Evolutionary conservation across 768 basidiomycete genomes (phyloP).

Genomic region (Leucosporidium creatinivorum): DNA sequence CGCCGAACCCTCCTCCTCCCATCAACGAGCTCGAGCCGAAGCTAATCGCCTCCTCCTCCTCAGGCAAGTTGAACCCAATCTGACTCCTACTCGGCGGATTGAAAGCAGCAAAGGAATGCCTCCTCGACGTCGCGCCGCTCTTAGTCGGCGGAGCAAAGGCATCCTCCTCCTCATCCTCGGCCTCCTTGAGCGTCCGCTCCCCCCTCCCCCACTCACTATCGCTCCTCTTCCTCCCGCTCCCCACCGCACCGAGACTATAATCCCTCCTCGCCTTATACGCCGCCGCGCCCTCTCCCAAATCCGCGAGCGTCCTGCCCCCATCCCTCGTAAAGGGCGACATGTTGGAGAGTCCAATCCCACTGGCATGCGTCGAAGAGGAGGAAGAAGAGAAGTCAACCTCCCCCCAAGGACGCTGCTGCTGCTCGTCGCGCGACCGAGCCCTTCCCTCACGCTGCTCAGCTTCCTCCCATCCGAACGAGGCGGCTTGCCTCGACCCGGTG

Average conservation of each 20-base stretch:
- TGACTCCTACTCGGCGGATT: slow-evolving; percentile 23
- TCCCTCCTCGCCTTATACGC: slow-evolving; percentile 23
- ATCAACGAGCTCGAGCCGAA: not conserved
- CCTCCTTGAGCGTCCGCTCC: slow-evolving; percentile 16
- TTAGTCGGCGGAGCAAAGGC: slow-evolving; percentile 34
- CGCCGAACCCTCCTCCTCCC: slow-evolving; percentile 1
- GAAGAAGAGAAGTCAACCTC: not conserved
- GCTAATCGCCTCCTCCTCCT: slow-evolving; percentile 1
- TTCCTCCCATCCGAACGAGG: slow-evolving; percentile 1
- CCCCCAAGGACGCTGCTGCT: slow-evolving; percentile 4
- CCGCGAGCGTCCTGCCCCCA: slow-evolving; percentile 4
- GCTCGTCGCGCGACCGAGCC: slow-evolving; percentile 9
- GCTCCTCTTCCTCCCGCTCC: slow-evolving; percentile 27
- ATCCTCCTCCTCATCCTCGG: slow-evolving; percentile 28
- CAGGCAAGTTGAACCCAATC: slow-evolving; percentile 35
- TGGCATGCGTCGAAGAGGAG: no score
- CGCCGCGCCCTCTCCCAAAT: not conserved
- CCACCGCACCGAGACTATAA: slow-evolving; percentile 32
- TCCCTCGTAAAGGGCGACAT: slow-evolving; percentile 31
- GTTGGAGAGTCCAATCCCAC: slow-evolving; percentile 20
- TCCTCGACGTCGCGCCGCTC: slow-evolving; percentile 34
- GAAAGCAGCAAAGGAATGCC: slow-evolving; percentile 37
- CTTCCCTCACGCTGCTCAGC: slow-evolving; percentile 17
- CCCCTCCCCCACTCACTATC: slow-evolving; percentile 26
- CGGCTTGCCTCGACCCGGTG: slow-evolving; percentile 10